These are phyloP conservation scores for Ophioceras dolichostomum DNA, from an alignment of 2,329 filamentous ascomycete species.

Conservation along the genomic window DNA sequence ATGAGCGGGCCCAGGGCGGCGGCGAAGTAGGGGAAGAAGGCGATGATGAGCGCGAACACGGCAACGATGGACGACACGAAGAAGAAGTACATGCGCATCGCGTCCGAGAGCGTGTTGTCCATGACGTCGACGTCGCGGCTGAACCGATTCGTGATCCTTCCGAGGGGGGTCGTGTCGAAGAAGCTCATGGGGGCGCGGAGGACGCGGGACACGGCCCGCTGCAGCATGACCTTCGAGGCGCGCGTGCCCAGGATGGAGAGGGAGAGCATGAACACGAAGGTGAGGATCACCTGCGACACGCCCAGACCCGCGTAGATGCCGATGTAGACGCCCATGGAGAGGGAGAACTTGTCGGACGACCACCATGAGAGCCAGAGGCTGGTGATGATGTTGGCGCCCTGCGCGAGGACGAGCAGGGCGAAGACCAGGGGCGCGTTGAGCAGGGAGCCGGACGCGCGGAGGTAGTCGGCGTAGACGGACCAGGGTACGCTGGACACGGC, in stretches of 20 bases:
- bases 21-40: constrained; percentile 86
- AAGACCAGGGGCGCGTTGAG: constrained; percentile 54
- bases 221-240: constrained; percentile 71
- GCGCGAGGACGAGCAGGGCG: constrained; percentile 55
- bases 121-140: constrained; percentile 92
- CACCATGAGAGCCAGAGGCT: constrained; percentile 91
- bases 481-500: constrained; percentile 68
- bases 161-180: constrained; percentile 92
- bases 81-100: constrained; percentile 85
- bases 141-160: constrained; percentile 92
- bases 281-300: constrained; percentile 54
- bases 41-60: constrained; percentile 82
- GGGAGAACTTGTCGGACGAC: constrained; percentile 67
- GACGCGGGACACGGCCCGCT: constrained; percentile 66
- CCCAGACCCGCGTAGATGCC: constrained; percentile 62
- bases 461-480: constrained; percentile 67
- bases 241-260: constrained; percentile 72
- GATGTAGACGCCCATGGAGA: constrained; percentile 59
- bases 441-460: constrained; percentile 61
- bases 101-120: constrained; percentile 84
- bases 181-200: constrained; percentile 72
- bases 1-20: constrained; percentile 52
- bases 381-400: constrained; percentile 76
- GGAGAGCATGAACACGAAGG: constrained; percentile 70
- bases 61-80: constrained; percentile 72